Conservation (phyloP, 2,329 filamentous ascomycete species). For the Aspergillus carbonarius region DNA sequence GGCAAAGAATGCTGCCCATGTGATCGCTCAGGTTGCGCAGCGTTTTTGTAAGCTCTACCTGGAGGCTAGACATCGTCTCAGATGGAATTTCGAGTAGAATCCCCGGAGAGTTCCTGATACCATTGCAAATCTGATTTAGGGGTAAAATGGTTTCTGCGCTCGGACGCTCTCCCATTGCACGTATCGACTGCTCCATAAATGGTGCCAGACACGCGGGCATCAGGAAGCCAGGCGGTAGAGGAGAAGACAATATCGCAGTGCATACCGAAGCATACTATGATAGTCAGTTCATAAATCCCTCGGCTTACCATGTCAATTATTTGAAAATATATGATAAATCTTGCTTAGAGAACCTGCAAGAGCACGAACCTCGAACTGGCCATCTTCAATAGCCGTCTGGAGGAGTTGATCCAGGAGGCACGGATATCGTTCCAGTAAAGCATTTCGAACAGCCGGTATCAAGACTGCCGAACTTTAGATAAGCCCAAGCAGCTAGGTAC, state of each 20-base stretch:
- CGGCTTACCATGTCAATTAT: no score
- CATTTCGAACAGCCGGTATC: slow-evolving; percentile 32
- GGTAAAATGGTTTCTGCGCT: slow-evolving; percentile 34
- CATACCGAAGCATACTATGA: slow-evolving; percentile 33
- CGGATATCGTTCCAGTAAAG: slow-evolving; percentile 33
- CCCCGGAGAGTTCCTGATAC: slow-evolving; percentile 27
- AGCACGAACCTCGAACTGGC: slow-evolving; percentile 31
- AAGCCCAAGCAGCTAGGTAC: neutral
- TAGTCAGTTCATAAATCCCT: neutral
- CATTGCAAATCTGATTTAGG: slow-evolving; percentile 34
- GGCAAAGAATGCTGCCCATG: slow-evolving; percentile 41
- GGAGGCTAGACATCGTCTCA: slow-evolving; percentile 37
- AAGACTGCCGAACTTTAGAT: slow-evolving; percentile 26
- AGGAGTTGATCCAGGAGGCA: slow-evolving; percentile 37
- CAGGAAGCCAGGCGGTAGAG: slow-evolving; percentile 29
- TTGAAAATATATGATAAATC: neutral
- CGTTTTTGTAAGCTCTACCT: slow-evolving; percentile 37
- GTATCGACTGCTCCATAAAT: slow-evolving; percentile 35
- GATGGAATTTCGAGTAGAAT: slow-evolving; percentile 31
- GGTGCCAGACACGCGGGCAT: slow-evolving; percentile 33
- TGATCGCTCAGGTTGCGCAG: slow-evolving; percentile 42
- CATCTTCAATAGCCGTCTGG: slow-evolving; percentile 27
- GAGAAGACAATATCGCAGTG: slow-evolving; percentile 34
- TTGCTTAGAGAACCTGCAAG: neutral
- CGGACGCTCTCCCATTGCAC: slow-evolving; percentile 29